Evolutionary conservation across 352 stramenopile species (phyloP).

Genomic region (Phytophthora hibernalis): DNA sequence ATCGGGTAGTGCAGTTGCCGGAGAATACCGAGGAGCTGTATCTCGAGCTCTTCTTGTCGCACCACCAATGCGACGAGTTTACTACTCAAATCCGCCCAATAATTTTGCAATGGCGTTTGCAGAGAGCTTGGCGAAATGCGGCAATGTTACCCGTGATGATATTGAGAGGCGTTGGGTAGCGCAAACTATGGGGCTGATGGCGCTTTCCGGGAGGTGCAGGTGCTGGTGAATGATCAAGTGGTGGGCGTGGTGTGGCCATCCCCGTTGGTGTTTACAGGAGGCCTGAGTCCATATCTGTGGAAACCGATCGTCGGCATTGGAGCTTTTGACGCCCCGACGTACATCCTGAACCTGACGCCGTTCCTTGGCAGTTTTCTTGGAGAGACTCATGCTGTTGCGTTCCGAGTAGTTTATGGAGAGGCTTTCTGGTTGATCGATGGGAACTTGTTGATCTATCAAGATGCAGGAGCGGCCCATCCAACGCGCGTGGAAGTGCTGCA

Average conservation of each 20-base stretch:
- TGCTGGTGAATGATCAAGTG: conserved; percentile 68
- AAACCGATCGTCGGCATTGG: conserved; percentile 76
- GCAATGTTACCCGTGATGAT: conserved; percentile 12
- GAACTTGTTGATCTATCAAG: conserved; percentile 67
- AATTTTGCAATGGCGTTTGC: conserved; percentile 17
- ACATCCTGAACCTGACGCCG: conserved; percentile 76
- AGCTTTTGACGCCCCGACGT: conserved; percentile 77
- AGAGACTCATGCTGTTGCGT: conserved; percentile 60
- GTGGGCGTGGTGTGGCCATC: conserved; percentile 78
- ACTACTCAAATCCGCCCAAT: conserved; percentile 68
- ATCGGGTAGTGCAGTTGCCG: conserved; percentile 55
- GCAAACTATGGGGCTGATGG: conserved; percentile 35
- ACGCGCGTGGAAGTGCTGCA: conserved; percentile 50
- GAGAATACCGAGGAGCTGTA: conserved; percentile 72
- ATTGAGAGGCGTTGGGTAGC: conserved; percentile 1
- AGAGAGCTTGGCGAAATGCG: conserved; percentile 42
- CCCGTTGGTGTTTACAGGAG: conserved; percentile 79
- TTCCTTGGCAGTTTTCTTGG: conserved; percentile 73
- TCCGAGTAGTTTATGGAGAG: conserved; percentile 68
- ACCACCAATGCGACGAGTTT: conserved; percentile 86
- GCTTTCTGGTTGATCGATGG: conserved; percentile 77
- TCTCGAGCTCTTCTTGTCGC: conserved; percentile 72
- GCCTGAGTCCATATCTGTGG: conserved; percentile 82
- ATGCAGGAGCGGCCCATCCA: conserved; percentile 40
- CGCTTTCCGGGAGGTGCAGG: conserved; percentile 73